These are phyloP conservation scores for Boletus huronensis DNA, from an alignment of 768 basidiomycete genomes.

Conservation along the genomic window DNA sequence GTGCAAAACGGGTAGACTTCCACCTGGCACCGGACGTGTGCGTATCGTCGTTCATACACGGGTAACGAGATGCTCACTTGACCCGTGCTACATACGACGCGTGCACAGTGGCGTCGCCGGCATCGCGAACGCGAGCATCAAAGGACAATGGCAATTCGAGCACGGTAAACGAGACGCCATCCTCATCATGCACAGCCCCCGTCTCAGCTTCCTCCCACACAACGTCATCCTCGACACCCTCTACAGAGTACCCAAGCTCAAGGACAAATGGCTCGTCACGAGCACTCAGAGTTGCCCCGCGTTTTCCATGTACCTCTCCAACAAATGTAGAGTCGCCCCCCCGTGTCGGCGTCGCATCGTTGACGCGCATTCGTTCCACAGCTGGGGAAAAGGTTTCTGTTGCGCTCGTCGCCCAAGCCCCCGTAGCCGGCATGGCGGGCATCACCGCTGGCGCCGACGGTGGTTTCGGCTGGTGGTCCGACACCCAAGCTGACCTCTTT, in stretches of 20 bases:
- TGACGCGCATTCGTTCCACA: not conserved
- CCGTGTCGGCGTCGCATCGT: not conserved
- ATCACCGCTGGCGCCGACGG: conserved; percentile 11
- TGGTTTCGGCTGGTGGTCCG: conserved; percentile 21
- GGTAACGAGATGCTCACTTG: not conserved
- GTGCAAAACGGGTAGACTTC: conserved; percentile 14
- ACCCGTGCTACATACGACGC: not conserved
- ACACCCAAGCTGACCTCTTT: conserved; percentile 17
- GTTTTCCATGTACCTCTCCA: conserved; percentile 32
- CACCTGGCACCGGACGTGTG: conserved; percentile 20
- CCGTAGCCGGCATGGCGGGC: conserved; percentile 9
- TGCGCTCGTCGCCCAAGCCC: conserved; percentile 16
- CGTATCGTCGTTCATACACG: not conserved
- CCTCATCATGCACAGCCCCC: conserved; percentile 33
- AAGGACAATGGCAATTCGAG: conserved; percentile 35
- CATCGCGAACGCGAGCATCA: conserved; percentile 30
- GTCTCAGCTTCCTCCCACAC: conserved; percentile 16
- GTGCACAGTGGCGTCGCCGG: conserved; percentile 17
- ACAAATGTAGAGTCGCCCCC: conserved; percentile 15
- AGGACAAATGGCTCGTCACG: conserved; percentile 34
- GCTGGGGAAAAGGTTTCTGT: conserved; percentile 26
- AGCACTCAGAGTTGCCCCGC: conserved; percentile 32
- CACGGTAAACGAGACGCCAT: conserved; percentile 32
- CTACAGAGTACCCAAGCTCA: conserved; percentile 22
- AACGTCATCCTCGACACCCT: conserved; percentile 25